Evolutionary conservation across 2,329 filamentous ascomycete species (phyloP), one percentile per base, ranked within the genome.

Genomic region (Fonsecaea pedrosoi): DNA sequence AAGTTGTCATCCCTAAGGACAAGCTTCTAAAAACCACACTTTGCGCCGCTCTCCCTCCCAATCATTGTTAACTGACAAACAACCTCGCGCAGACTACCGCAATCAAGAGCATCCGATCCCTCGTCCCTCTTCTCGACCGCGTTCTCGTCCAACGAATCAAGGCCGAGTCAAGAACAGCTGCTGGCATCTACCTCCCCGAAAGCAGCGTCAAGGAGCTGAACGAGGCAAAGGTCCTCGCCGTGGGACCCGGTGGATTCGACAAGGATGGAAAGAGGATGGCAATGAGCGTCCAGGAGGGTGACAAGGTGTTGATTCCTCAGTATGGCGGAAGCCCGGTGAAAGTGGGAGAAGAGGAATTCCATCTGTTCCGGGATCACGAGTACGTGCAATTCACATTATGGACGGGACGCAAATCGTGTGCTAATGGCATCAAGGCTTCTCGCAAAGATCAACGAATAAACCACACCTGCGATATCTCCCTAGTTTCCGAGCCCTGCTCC

Each of bases 381-480:
- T 98, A 89, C 83, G 94, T 90, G 18, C 32, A 21, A 12, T 15
- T 6, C 13, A 6, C 15, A 18, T 32, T 32, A 25, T 10, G 35
- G 59, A n/a, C 50, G 7, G 7, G n/a, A 9, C 25, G 1, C 45
- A 32, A 32, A 60, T 72, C 32, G 18, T 34, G 13, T 60, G 34
- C 59, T 61, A 61, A 61, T 35, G 13, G 75, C 72, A 37, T 50
- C 54, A 30, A 97, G 94, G 81, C 92, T 99, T 74, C 89, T 99
- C 69, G 95, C 95, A 81, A 99, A 98, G 90, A 97, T 99, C 87
- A 97, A 92, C 83, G 94, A 98, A 87, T 97, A 92, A 85, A 85
- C 40, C 40, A 13, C 40, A 6, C 6, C n/a, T n/a, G 6, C 48
- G 34, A 37, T 18, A 50, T 18, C 25, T 59, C 38, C 54, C 62